Evolutionary conservation across 2,329 filamentous ascomycete species (phyloP).

Genomic region (Phaeophleospora eucalypticola): DNA sequence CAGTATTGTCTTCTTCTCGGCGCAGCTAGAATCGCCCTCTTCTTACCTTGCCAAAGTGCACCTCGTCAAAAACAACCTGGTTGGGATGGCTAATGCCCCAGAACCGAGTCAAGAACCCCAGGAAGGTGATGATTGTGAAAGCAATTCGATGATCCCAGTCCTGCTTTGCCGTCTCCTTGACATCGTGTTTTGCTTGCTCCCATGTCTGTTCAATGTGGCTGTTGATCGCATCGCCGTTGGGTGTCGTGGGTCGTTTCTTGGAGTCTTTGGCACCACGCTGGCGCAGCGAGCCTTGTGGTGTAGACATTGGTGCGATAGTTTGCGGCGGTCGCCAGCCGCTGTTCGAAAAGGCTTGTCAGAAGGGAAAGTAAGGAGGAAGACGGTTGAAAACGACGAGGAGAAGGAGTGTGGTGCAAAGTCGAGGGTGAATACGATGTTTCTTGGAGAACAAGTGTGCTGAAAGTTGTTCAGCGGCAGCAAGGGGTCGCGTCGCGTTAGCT

Average conservation of each 20-base stretch:
- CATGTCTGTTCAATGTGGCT: conserved; percentile 39
- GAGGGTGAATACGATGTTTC: no score
- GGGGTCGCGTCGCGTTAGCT: no score
- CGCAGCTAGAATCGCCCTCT: conserved; percentile 9
- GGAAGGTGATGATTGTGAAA: conserved; percentile 68
- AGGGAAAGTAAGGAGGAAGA: conserved; percentile 1
- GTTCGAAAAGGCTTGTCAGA: conserved; percentile 1
- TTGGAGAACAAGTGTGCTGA: no score
- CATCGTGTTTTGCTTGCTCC: conserved; percentile 33
- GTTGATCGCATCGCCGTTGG: conserved; percentile 19
- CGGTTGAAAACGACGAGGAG: background rate
- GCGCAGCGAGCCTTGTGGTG: conserved; percentile 16
- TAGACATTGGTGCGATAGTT: conserved; percentile 8
- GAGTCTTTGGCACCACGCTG: conserved; percentile 18
- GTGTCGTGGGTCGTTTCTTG: conserved; percentile 23
- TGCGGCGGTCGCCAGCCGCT: conserved; percentile 12
- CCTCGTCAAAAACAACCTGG: conserved; percentile 97
- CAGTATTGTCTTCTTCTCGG: background rate
- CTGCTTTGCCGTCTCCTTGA: conserved; percentile 27
- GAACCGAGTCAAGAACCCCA: conserved; percentile 90
- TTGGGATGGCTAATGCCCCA: conserved; percentile 94
- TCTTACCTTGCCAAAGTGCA: conserved; percentile 96
- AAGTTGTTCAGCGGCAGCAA: no score
- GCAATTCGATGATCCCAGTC: conserved; percentile 83
- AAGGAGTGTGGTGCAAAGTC: conserved; percentile 6